Evolutionary conservation across 257 asterid genomes (phyloP), one percentile per base, ranked within the genome.

Genomic region (Hygrophila difformis): DNA sequence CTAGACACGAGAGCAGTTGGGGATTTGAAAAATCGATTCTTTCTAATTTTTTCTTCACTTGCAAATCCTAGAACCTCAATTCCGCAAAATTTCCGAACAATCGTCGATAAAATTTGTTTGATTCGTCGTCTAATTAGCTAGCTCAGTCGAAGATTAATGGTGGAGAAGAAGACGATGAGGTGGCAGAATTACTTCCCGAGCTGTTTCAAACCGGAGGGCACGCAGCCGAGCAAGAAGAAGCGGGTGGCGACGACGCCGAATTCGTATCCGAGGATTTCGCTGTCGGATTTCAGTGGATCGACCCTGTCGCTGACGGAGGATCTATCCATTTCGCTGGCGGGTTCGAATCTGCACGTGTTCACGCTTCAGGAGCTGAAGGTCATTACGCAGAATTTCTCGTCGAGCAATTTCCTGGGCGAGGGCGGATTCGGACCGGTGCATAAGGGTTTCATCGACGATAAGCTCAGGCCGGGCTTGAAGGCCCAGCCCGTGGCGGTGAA

Each of bases 381-480:
- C 31, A 82, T 85, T 2, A 84, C 97, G 0, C 96, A 84, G 52
- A 70, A 41, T 51, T 89, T 79, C 61, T 84, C 97, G 2, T 51
- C 79, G 0, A 77, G 77, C 57, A 89, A 84, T 21, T 84, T 89
- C 22, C 80, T 89, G 0, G 97, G 97, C 0, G 93, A 81, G 20
- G 97, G 97, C 17, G 97, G 97, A 34, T 89, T 89, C 62, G 97
- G 97, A 3, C 96, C 97, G 7, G 97, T 89, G 5, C 94, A 89
- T 39, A 89, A 89, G 64, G 97, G 97, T 6, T 89, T 89, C 69
- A 72, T 89, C 17, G 97, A 89, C 34, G 96, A 89, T 36, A 79
- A 75, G 61, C 59, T 89, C 8, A 16, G 94, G 62, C 93, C 91
- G 4, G 87, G 87, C 0, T 56, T 89, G 47, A 89, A 79, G 62